These are phyloP conservation scores for Tanacetum coccineum DNA, from an alignment of 129 eudicot species.

Conservation along the genomic window DNA sequence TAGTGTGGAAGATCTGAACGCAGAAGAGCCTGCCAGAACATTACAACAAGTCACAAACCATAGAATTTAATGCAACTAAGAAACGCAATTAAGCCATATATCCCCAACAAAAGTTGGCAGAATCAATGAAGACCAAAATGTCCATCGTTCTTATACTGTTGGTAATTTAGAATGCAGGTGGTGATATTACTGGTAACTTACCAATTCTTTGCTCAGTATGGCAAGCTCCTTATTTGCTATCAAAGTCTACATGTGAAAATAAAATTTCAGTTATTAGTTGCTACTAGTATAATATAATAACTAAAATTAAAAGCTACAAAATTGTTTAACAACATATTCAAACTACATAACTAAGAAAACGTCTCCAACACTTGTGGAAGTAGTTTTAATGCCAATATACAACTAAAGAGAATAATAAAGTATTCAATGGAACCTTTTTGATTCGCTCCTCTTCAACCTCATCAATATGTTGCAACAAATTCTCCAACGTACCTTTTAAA, in stretches of 20 bases:
- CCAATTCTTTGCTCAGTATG: conserved; percentile 82
- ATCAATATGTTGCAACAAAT: conserved; percentile 63
- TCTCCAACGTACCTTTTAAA: conserved; percentile 70
- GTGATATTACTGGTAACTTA: conserved; percentile 33
- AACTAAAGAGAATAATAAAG: background rate
- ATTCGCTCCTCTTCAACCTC: conserved; percentile 70
- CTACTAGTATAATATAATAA: conserved; percentile 10
- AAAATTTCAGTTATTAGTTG: conserved; percentile 4
- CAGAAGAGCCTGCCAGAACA: conserved; percentile 65
- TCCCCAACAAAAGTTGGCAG: background rate
- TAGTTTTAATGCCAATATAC: background rate
- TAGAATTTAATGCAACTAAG: background rate
- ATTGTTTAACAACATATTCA: background rate
- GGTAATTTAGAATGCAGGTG: conserved; percentile 7
- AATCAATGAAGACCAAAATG: background rate
- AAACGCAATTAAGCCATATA: background rate
- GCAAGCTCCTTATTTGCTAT: conserved; percentile 74
- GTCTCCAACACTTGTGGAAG: background rate
- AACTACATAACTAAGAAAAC: background rate
- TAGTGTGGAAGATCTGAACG: conserved; percentile 96
- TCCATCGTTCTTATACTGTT: conserved; percentile 10
- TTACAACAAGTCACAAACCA: background rate
- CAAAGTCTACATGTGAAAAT: conserved; percentile 50
- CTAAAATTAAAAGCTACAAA: conserved; percentile 6
- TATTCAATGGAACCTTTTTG: conserved; percentile 45